These are phyloP conservation scores for Trifolium pratense DNA, from an alignment of 306 rosid genomes.

Conservation along the genomic window DNA sequence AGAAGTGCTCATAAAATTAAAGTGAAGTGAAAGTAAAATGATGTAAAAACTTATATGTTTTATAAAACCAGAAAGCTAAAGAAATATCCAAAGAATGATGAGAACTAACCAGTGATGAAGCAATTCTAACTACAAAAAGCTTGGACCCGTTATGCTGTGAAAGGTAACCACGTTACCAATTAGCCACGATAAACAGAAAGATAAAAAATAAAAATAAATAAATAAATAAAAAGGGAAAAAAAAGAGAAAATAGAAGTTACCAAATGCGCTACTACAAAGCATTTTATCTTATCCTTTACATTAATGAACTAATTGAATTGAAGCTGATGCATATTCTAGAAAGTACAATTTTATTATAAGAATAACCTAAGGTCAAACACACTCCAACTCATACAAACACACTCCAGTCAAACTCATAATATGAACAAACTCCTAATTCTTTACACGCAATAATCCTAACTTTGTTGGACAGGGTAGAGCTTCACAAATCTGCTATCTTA, in stretches of 20 bases:
- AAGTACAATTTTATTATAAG: not conserved
- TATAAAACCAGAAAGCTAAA: conserved; percentile 4
- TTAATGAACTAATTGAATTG: no score
- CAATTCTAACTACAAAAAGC: conserved; percentile 91
- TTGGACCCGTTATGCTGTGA: conserved; percentile 83
- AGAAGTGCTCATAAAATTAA: conserved; percentile 12
- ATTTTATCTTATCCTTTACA: no score
- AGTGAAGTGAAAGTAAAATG: conserved; percentile 19
- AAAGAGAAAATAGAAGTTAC: not conserved
- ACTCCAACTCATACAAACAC: not conserved
- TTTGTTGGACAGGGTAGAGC: conserved; percentile 90
- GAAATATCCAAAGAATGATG: conserved; percentile 15
- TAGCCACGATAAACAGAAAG: not conserved
- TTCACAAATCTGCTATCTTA: conserved; percentile 88
- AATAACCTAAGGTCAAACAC: conserved; percentile 14
- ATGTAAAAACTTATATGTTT: conserved; percentile 7
- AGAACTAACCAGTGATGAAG: conserved; percentile 84
- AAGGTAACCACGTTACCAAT: conserved; percentile 42
- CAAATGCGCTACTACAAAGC: no score
- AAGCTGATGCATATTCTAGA: no score
- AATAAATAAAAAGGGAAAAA: conserved; percentile 14
- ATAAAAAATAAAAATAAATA: no score
- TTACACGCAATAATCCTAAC: conserved; percentile 2
- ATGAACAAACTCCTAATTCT: not conserved
- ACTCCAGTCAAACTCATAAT: conserved; percentile 9